Conservation (phyloP, 2,329 filamentous ascomycete species). For the Aotearoamyces nothofagi region DNA sequence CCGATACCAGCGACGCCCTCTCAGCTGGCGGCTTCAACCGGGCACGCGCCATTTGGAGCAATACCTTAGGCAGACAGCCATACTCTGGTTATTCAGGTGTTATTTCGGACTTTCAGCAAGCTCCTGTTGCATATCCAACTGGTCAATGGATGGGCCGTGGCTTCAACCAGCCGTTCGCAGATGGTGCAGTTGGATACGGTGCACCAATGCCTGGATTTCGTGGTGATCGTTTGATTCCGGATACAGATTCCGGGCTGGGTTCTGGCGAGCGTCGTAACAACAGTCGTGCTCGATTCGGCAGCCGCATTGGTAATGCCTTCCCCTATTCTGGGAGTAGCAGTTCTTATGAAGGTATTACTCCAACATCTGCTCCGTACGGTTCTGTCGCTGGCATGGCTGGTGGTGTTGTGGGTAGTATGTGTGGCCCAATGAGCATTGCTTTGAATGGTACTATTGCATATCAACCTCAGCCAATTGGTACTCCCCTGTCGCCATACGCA, state of each 20-base stretch:
- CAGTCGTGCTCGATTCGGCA: conserved; percentile 14
- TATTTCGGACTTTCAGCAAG: conserved; percentile 10
- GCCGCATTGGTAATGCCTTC: conserved; percentile 12
- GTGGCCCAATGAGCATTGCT: conserved; percentile 9
- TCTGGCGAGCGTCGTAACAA: conserved; percentile 12
- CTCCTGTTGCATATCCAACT: conserved; percentile 22
- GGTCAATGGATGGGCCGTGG: conserved; percentile 31
- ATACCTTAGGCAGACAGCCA: conserved; percentile 21
- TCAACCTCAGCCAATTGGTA: conserved; percentile 41
- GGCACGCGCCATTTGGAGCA: conserved; percentile 39
- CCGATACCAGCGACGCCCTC: conserved; percentile 39
- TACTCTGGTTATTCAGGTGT: conserved; percentile 15
- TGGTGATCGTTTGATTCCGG: conserved; percentile 14
- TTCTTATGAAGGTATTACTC: conserved; percentile 19
- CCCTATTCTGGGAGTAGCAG: conserved; percentile 19
- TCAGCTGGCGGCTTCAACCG: conserved; percentile 36
- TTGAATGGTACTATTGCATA: conserved; percentile 21
- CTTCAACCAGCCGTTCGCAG: conserved; percentile 17
- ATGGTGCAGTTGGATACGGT: conserved; percentile 13
- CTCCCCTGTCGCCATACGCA: conserved; percentile 56
- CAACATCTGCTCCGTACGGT: conserved; percentile 13
- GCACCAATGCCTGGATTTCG: conserved; percentile 14
- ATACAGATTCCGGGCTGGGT: conserved; percentile 15
- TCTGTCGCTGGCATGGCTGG: conserved; percentile 13
- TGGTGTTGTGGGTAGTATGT: conserved; percentile 6